Evolutionary conservation across 1,284 basidiomycete genomes (phyloP), one percentile per base, ranked within the genome.

Genomic region (Leccinum griseonigrum): DNA sequence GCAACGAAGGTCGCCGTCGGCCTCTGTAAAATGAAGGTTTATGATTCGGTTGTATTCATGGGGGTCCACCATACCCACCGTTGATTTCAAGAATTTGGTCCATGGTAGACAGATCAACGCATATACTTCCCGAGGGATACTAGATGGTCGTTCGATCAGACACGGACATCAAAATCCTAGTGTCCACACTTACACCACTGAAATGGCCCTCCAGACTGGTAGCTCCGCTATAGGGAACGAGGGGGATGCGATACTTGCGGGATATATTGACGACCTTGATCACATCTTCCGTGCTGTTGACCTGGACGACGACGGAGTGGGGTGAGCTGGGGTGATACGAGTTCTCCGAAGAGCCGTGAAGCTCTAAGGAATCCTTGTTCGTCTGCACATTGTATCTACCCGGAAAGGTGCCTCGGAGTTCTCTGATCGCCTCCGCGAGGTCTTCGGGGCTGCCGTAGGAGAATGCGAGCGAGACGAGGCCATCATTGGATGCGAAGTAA

Each of bases 1-100:
- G 61, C 90, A 91, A 10, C 85, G 80, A 46, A 92, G 79, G 71
- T 95, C 94, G 7, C 86, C 85, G 67, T 90, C 87, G 3, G 75
- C 76, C 70, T 82, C 83, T 85, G 63, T 50, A 22, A 31, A 29
- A 13, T 58, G 46, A 22, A 2, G n/a, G 50, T 38, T 3, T 4
- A 14, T 28, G 46, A 13, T 7, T 32, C 10, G 14, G 26, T 48
- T 26, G 26, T 1, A 1, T 43, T 26, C 28, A 26, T 1, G 51
- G 14, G 16, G 63, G 36, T 32, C 4, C 26, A 40, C 36, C 9
- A 18, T 26, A 64, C 72, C 31, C 57, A 78, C 80, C 78, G 56
- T 83, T 76, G 29, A 86, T 75, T 60, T 77, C 70, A 18, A 89
- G 64, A 60, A 91, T 83, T 67, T 85, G 78, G 70, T 88, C 81